These are phyloP conservation scores for Plantago major DNA, from an alignment of 257 asterid genomes.

Conservation along the genomic window DNA sequence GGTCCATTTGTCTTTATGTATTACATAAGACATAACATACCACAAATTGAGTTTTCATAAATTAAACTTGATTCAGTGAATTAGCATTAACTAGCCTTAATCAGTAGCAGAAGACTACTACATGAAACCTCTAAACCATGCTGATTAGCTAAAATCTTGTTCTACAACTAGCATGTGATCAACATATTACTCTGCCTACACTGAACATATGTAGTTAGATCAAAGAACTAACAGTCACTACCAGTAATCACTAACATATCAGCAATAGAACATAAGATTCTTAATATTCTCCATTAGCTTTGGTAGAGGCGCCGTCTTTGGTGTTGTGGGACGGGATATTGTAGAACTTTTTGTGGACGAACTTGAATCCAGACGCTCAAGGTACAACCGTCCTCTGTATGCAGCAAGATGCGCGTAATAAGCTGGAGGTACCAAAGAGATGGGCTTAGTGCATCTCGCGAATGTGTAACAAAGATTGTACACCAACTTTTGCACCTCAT, in stretches of 20 bases:
- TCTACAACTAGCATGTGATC: conserved; percentile 8
- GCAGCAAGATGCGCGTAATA: conserved; percentile 97
- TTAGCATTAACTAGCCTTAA: neutral
- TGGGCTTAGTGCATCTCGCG: conserved; percentile 92
- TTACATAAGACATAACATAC: no score
- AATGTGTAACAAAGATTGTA: conserved; percentile 92
- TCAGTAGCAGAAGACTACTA: conserved; percentile 4
- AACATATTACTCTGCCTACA: conserved; percentile 3
- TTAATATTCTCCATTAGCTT: conserved; percentile 71
- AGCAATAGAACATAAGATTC: conserved; percentile 93
- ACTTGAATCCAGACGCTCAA: conserved; percentile 50
- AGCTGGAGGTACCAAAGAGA: conserved; percentile 91
- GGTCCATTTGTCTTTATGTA: no score
- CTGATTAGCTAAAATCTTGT: neutral
- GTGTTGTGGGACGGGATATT: conserved; percentile 54
- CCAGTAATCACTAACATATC: conserved; percentile 18
- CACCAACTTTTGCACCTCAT: conserved; percentile 79
- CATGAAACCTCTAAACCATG: neutral
- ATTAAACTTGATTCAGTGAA: neutral
- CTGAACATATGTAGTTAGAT: conserved; percentile 7
- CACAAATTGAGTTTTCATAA: neutral
- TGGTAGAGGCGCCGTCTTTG: conserved; percentile 69
- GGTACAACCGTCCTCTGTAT: conserved; percentile 80
- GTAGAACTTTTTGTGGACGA: conserved; percentile 19
- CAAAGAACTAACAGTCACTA: conserved; percentile 1